Evolutionary conservation across 176 grass and related monocot genomes (phyloP).

Genomic region (Zea luxurians): DNA sequence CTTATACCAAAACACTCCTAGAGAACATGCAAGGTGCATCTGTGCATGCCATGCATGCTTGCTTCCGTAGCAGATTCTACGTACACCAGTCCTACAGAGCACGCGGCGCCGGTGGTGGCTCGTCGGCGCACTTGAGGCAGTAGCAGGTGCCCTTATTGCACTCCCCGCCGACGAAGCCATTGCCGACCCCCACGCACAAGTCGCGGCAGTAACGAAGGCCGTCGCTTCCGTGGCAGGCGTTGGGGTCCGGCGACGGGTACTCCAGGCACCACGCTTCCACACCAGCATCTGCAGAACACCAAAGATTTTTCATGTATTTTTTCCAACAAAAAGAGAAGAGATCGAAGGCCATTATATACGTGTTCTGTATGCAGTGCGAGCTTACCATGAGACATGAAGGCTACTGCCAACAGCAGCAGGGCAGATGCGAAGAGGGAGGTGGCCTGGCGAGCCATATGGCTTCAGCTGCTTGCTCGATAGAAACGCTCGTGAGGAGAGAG

Average conservation of each 20-base stretch:
- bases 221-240: background rate
- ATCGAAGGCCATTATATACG: too few species aligned
- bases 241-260: background rate
- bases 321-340: too few species aligned
- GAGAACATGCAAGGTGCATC: too few species aligned
- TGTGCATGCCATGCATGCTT: too few species aligned
- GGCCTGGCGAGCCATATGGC: background rate
- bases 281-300: background rate
- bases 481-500: too few species aligned
- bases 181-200: background rate
- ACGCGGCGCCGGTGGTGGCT: too few species aligned
- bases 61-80: too few species aligned
- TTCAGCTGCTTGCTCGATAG: background rate
- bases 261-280: background rate
- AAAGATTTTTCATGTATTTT: too few species aligned
- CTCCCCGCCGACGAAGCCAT: background rate
- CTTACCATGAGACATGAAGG: background rate
- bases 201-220: background rate
- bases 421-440: background rate
- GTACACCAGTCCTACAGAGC: too few species aligned
- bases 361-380: background rate
- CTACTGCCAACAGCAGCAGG: background rate
- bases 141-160: background rate
- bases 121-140: background rate
- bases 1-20: too few species aligned